phyloP scores from a whole-genome alignment of 1,284 basidiomycete genomes.

The Irpex rosettiformis region DNA sequence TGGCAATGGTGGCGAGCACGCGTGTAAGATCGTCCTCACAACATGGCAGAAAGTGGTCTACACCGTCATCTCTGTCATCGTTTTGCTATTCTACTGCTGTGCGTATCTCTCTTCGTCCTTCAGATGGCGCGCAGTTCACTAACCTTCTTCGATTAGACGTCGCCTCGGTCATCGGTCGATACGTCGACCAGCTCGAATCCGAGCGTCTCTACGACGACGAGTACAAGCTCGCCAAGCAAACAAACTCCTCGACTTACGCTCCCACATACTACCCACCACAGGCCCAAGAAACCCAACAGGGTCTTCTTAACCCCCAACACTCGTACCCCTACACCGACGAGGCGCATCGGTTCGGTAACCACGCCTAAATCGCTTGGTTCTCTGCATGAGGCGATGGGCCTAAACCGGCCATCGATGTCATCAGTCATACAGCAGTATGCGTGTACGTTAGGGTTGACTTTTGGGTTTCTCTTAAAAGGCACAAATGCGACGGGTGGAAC shows the following conservation, averaged over 20 bases:
- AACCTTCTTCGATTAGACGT: slow-evolving; percentile 25
- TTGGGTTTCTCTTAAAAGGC: background rate
- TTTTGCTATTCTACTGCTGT: slow-evolving; percentile 52
- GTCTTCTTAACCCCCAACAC: slow-evolving; percentile 23
- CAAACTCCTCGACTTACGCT: slow-evolving; percentile 21
- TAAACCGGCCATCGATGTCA: too few relatives aligned
- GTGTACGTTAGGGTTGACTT: background rate
- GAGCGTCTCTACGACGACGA: slow-evolving; percentile 26
- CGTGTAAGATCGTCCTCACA: slow-evolving; percentile 19
- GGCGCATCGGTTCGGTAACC: slow-evolving; percentile 24
- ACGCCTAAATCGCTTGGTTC: background rate
- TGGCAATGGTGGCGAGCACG: slow-evolving; percentile 22
- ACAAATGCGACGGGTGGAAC: background rate
- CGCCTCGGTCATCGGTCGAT: slow-evolving; percentile 27
- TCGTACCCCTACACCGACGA: slow-evolving; percentile 29
- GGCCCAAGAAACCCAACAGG: slow-evolving; percentile 24
- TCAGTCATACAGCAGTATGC: too few relatives aligned
- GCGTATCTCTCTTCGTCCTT: slow-evolving; percentile 21
- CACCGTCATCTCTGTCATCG: slow-evolving; percentile 27
- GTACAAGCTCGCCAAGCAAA: slow-evolving; percentile 24
- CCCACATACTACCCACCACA: slow-evolving; percentile 23
- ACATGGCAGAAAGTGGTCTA: slow-evolving; percentile 26
- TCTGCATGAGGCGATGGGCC: too few relatives aligned
- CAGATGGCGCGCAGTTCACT: too few relatives aligned
- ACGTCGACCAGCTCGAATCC: slow-evolving; percentile 29